Evolutionary conservation across 768 basidiomycete species (phyloP).

Genomic region (Pluteus cervinus): DNA sequence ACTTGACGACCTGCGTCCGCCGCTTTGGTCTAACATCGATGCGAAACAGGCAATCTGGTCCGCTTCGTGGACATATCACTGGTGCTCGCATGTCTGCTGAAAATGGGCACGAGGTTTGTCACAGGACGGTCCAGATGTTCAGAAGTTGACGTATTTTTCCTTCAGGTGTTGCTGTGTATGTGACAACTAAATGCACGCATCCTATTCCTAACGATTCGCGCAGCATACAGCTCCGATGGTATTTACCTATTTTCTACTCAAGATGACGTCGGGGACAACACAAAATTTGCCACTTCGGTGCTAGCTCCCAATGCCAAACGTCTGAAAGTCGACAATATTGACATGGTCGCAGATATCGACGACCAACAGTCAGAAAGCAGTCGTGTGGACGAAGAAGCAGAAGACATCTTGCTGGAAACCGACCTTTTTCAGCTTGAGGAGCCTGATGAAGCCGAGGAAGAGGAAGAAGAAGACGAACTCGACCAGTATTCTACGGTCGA

Average conservation of each 20-base stretch:
- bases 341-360: constrained; percentile 5
- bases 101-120: constrained; percentile 70
- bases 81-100: constrained; percentile 64
- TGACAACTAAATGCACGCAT: constrained; percentile 10
- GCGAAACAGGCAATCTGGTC: constrained; percentile 17
- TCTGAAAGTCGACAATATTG: constrained; percentile 13
- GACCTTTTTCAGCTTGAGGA: background rate
- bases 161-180: constrained; percentile 62
- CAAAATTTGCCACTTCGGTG: constrained; percentile 13
- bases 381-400: background rate
- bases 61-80: constrained; percentile 59
- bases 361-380: background rate
- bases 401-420: background rate
- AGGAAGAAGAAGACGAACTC: constrained; percentile 19
- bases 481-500: constrained; percentile 14
- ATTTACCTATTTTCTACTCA: constrained; percentile 70
- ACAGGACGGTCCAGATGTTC: constrained; percentile 1
- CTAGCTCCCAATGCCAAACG: constrained; percentile 22
- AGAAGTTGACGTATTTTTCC: constrained; percentile 3
- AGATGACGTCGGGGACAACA: constrained; percentile 43
- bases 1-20: constrained; percentile 73
- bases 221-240: constrained; percentile 71
- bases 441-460: constrained; percentile 10
- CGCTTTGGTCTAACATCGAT: constrained; percentile 54
- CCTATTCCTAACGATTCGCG: constrained; percentile 1